phyloP scores from a whole-genome alignment of 139 green algal species.

The Trebouxia sp. region DNA sequence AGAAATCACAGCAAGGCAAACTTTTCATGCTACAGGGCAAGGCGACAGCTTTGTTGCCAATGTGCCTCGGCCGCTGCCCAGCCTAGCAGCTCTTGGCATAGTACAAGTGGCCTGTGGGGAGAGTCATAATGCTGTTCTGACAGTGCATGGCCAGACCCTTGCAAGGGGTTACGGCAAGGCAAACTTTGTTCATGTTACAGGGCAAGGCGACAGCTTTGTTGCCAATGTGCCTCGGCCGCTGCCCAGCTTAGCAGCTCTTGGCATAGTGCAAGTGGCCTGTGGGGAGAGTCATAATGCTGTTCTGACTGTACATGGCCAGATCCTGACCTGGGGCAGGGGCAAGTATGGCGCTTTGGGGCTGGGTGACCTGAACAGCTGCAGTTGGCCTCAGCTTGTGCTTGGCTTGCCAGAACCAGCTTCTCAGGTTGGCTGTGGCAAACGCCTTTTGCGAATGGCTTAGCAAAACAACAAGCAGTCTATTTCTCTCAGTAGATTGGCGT shows the following conservation, averaged over 20 bases:
- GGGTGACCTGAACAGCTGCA: constrained; percentile 48
- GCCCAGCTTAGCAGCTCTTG: constrained; percentile 37
- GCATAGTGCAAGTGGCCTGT: constrained; percentile 57
- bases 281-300: constrained; percentile 77
- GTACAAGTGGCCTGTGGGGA: constrained; percentile 66
- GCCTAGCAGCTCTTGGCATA: constrained; percentile 48
- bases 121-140: constrained; percentile 71
- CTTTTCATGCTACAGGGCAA: constrained; percentile 32
- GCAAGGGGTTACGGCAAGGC: constrained; percentile 77
- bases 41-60: constrained; percentile 11
- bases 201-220: constrained; percentile 12
- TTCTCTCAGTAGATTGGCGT: no score
- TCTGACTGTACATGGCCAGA: constrained; percentile 55
- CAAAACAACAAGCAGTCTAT: no score
- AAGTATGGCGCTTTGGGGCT: constrained; percentile 76
- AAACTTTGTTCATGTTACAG: no score
- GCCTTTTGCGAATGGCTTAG: no score
- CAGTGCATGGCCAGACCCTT: constrained; percentile 59
- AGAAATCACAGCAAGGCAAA: no score
- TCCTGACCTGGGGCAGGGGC: constrained; percentile 78
- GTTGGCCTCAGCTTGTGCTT: constrained; percentile 46
- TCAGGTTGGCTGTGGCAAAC: no score
- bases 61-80: constrained; percentile 18
- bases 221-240: constrained; percentile 15
- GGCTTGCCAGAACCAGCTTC: constrained; percentile 35